These are phyloP conservation scores for Leccinum rimulosum DNA, from an alignment of 768 basidiomycete species.

Conservation along the genomic window DNA sequence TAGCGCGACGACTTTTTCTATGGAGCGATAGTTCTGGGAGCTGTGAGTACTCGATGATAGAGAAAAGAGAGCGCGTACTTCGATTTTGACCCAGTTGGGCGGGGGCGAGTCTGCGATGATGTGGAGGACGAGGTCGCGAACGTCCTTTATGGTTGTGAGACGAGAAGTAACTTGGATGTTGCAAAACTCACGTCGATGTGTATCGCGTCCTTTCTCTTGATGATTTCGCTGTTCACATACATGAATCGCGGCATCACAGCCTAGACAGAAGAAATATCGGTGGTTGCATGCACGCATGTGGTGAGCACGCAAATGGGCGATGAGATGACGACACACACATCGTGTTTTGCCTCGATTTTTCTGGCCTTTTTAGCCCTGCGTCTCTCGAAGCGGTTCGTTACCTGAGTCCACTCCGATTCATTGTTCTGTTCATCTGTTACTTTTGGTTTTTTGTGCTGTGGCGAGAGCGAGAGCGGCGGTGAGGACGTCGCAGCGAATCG, in stretches of 20 bases:
- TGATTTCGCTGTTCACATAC: constrained; percentile 76
- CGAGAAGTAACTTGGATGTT: not conserved
- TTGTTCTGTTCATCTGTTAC: constrained; percentile 11
- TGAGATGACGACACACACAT: constrained; percentile 46
- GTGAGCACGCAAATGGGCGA: not conserved
- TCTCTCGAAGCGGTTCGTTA: constrained; percentile 53
- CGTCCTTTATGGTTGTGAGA: constrained; percentile 52
- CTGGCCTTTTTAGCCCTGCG: constrained; percentile 68
- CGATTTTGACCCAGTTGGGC: constrained; percentile 81
- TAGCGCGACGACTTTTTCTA: constrained; percentile 77
- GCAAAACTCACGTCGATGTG: constrained; percentile 67
- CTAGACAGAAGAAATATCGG: constrained; percentile 1
- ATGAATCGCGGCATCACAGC: constrained; percentile 62
- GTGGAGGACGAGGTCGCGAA: constrained; percentile 84
- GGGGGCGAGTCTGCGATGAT: constrained; percentile 80
- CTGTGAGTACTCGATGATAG: not conserved
- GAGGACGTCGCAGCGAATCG: constrained; percentile 18
- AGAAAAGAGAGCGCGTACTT: constrained; percentile 45
- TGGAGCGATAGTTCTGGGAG: constrained; percentile 62
- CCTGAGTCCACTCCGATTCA: constrained; percentile 53
- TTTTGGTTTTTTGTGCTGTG: constrained; percentile 42
- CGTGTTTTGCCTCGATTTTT: constrained; percentile 54
- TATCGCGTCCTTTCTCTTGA: constrained; percentile 68
- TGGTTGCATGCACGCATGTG: not conserved
- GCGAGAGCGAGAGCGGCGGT: constrained; percentile 16